These are phyloP conservation scores for Nemania bipapillata DNA, from an alignment of 2,329 filamentous ascomycete genomes.

Conservation along the genomic window DNA sequence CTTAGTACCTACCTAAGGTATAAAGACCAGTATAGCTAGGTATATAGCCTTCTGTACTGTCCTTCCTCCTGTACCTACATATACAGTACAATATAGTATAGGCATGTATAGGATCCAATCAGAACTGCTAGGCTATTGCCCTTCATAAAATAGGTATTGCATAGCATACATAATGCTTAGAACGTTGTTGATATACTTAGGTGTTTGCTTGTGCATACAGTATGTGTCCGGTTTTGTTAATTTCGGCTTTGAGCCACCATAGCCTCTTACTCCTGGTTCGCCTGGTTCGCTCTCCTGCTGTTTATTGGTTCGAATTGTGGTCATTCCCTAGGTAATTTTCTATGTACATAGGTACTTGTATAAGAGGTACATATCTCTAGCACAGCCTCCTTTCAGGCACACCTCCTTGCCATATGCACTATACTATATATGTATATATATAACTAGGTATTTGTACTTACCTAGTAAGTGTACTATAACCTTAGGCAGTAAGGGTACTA, in stretches of 20 bases:
- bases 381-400: constrained; percentile 32
- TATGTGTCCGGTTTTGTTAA: neutral
- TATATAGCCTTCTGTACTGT: too few species aligned
- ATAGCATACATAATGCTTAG: neutral
- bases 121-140: neutral
- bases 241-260: neutral
- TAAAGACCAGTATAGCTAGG: too few species aligned
- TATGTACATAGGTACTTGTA: neutral
- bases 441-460: too few species aligned
- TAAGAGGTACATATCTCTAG: constrained; percentile 4
- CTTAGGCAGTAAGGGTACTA: too few species aligned
- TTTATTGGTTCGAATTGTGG: neutral
- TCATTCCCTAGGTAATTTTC: neutral
- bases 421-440: neutral
- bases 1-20: too few species aligned
- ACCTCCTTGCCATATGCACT: constrained; percentile 7
- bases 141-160: neutral
- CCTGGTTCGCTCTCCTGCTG: neutral
- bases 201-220: neutral
- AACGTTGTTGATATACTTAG: neutral
- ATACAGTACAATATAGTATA: neutral
- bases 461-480: too few species aligned
- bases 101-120: neutral
- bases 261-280: neutral
- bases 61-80: neutral